Evolutionary conservation across 2,329 filamentous ascomycete species (phyloP).

Genomic region (Alternaria ethzedia): DNA sequence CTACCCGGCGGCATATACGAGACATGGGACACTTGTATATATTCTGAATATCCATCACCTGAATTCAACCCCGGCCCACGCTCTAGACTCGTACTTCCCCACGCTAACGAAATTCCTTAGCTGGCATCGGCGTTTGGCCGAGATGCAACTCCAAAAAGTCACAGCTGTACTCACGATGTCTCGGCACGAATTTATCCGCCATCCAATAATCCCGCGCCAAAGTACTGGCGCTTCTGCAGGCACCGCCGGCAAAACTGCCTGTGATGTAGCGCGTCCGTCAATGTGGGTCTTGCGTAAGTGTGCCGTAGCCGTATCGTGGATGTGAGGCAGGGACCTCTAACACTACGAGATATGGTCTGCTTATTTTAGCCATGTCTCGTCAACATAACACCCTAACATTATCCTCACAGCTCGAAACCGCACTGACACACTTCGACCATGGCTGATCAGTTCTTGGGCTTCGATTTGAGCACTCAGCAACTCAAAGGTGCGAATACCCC

Average conservation of each 20-base stretch:
- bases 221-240: slow-evolving; percentile 23
- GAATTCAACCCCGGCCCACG: not conserved
- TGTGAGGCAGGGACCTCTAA: slow-evolving; percentile 18
- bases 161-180: not conserved
- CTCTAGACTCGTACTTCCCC: slow-evolving; percentile 2
- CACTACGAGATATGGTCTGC: slow-evolving; percentile 21
- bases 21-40: slow-evolving; percentile 7
- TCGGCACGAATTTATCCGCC: slow-evolving; percentile 30
- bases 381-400: not conserved
- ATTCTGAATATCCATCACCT: not conserved
- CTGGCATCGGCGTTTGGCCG: slow-evolving; percentile 8
- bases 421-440: slow-evolving; percentile 28
- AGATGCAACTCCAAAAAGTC: slow-evolving; percentile 1
- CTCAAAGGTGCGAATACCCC: slow-evolving; percentile 72
- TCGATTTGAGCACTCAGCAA: slow-evolving; percentile 96
- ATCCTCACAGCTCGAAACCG: not conserved
- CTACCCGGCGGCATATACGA: slow-evolving; percentile 23
- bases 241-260: slow-evolving; percentile 41
- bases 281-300: slow-evolving; percentile 24
- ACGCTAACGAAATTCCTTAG: slow-evolving; percentile 1
- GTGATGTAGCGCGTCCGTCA: slow-evolving; percentile 26
- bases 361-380: slow-evolving; percentile 21
- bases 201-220: slow-evolving; percentile 21
- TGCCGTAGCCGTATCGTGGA: slow-evolving; percentile 17
- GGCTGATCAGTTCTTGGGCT: slow-evolving; percentile 76